Conservation (phyloP, 768 basidiomycete species). For the Epithele typhae region DNA sequence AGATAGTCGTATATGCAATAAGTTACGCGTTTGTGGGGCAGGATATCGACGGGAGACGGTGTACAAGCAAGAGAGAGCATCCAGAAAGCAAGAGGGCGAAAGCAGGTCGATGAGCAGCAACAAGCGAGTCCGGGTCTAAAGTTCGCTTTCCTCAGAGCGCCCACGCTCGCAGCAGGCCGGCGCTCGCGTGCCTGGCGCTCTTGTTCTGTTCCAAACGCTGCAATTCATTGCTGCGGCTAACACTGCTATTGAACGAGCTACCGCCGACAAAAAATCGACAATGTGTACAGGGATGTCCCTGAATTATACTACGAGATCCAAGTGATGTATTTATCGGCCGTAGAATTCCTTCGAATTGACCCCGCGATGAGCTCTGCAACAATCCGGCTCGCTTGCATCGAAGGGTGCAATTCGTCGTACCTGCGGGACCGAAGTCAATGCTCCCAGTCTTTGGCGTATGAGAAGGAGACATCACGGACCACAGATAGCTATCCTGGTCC, state of each 20-base stretch:
- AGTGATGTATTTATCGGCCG: conserved; percentile 41
- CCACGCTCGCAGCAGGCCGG: too few relatives aligned
- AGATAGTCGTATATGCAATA: not conserved
- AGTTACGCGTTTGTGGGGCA: conserved; percentile 1
- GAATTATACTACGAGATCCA: conserved; percentile 45
- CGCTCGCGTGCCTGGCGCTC: too few relatives aligned
- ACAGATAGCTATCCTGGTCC: conserved; percentile 55
- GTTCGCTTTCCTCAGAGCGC: too few relatives aligned
- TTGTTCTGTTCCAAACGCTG: too few relatives aligned
- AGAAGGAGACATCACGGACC: conserved; percentile 25
- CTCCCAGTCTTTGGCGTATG: not conserved
- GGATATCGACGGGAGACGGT: not conserved
- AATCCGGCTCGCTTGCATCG: conserved; percentile 52
- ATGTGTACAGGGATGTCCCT: too few relatives aligned
- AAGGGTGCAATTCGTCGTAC: conserved; percentile 59
- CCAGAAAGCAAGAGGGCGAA: conserved; percentile 3
- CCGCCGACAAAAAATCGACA: too few relatives aligned
- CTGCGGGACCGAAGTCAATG: conserved; percentile 5
- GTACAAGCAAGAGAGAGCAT: conserved; percentile 1
- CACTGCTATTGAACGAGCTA: too few relatives aligned
- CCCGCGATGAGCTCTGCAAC: conserved; percentile 50
- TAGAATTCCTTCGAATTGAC: conserved; percentile 40
- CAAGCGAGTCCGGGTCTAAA: too few relatives aligned
- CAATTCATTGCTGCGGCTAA: too few relatives aligned
- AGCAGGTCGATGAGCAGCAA: too few relatives aligned